Evolutionary conservation across 2,329 filamentous ascomycete genomes (phyloP), one percentile per base, ranked within the genome.

Genomic region (Trichophyton simii): DNA sequence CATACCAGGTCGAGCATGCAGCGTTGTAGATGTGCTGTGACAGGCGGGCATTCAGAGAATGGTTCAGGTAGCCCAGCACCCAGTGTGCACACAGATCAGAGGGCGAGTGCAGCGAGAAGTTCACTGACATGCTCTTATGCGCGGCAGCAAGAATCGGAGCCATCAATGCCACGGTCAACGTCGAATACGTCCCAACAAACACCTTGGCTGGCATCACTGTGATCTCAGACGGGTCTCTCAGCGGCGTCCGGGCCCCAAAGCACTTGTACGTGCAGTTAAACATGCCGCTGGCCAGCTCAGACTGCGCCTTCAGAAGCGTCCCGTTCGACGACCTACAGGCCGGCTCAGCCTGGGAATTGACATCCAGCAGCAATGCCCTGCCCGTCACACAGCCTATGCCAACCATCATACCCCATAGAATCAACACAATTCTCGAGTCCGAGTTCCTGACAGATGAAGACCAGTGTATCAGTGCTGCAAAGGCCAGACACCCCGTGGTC

Each of bases 191-290:
- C 20, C 64, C 64, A 3, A 65, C 36, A 20, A 69, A 55, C 8
- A 65, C 44, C 11, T 61, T 42, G n/a, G 63, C 59, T 11, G 68
- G 65, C 28, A 70, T 61, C 9, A 64, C 67, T 25, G 64, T 63
- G 42, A 66, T 66, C 60, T 67, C 66, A 1, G 62, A 64, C 0
- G 58, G 31, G 13, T 65, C 63, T 36, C 67, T 62, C 63, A 69
- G 65, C 8, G 66, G 65, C n/a, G 66, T 65, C 42, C 64, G 61
- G 5, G 63, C 31, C 28, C 58, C 46, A 36, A 67, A 69, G 54
- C 69, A 71, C 50, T 67, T 62, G 50, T 71, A 70, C 2, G 68
- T 66, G 63, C 67, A 68, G 44, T 69, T 68, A 63, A 70, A 70
- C 4, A 64, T 59, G 6, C 61, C 60, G 38, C 65, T 64, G 31